Evolutionary conservation across 176 grass and related monocot genomes (phyloP).

Genomic region (Tillandsia leiboldiana): DNA sequence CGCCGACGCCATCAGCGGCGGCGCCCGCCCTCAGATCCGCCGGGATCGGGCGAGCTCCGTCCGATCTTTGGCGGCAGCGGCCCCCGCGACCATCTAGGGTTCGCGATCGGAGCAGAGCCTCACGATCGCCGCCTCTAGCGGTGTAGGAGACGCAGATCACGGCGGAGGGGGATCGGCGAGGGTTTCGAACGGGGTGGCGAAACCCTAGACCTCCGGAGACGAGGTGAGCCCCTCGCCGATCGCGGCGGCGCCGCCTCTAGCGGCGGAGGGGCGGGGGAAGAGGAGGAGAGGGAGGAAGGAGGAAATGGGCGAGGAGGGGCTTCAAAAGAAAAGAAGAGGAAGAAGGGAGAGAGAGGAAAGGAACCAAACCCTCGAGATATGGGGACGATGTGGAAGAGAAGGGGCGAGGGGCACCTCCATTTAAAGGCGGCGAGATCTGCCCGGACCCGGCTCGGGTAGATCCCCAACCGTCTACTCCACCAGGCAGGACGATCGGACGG

Average conservation of each 20-base stretch:
- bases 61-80: background rate
- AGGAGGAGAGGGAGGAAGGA: background rate
- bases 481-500: constrained; percentile 3
- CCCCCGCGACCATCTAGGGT: constrained; percentile 1
- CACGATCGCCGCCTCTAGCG: too few species aligned
- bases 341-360: background rate
- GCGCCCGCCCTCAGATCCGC: constrained; percentile 9
- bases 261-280: background rate
- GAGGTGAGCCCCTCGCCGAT: too few species aligned
- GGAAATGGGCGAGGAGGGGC: background rate
- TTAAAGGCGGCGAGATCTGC: constrained; percentile 27
- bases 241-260: background rate
- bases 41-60: background rate
- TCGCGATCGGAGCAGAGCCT: too few species aligned
- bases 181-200: background rate
- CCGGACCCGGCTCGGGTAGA: constrained; percentile 7
- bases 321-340: background rate
- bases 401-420: background rate
- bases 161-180: background rate
- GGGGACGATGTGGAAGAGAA: background rate
- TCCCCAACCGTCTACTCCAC: background rate
- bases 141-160: background rate
- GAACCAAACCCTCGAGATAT: background rate
- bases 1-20: constrained; percentile 60
- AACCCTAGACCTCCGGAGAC: background rate